Evolutionary conservation across 495 filamentous ascomycete genomes (phyloP).

Genomic region (Penicillium daleae): DNA sequence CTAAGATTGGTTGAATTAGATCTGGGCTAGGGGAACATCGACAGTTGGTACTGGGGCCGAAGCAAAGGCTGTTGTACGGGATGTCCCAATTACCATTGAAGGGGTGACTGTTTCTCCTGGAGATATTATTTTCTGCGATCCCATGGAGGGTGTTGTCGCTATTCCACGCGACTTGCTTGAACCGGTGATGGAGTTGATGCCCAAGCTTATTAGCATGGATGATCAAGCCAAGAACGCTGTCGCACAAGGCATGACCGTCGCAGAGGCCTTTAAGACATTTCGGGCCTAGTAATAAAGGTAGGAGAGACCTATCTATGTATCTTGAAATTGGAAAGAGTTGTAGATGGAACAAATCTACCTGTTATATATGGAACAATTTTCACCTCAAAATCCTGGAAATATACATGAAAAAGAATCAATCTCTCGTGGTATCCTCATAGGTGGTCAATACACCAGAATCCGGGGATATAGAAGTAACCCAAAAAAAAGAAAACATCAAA

Average conservation of each 20-base stretch:
- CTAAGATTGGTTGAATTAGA: conserved; percentile 27
- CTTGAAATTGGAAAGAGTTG: neutral
- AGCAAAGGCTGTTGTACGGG: conserved; percentile 57
- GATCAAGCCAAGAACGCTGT: conserved; percentile 64
- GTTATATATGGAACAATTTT: neutral
- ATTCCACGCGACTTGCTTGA: conserved; percentile 57
- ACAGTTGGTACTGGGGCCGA: conserved; percentile 65
- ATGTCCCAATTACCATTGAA: conserved; percentile 55
- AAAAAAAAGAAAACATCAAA: conserved; percentile 14
- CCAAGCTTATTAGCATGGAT: conserved; percentile 61
- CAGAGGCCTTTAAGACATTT: conserved; percentile 59
- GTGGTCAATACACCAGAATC: conserved; percentile 35
- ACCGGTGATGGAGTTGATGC: conserved; percentile 56
- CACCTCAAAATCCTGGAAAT: conserved; percentile 1
- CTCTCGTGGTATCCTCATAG: conserved; percentile 32
- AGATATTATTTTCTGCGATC: conserved; percentile 67
- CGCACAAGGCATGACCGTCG: conserved; percentile 55
- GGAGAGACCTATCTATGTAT: neutral
- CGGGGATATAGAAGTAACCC: conserved; percentile 21
- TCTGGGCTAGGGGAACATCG: conserved; percentile 60
- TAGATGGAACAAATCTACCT: neutral
- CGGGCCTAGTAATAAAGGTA: conserved; percentile 21
- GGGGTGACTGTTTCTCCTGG: conserved; percentile 56
- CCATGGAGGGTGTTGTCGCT: conserved; percentile 62
- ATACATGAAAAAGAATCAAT: conserved; percentile 27